Conservation (phyloP, 1,284 basidiomycete genomes). For the Microbotryum lychnidis-dioicae region DNA sequence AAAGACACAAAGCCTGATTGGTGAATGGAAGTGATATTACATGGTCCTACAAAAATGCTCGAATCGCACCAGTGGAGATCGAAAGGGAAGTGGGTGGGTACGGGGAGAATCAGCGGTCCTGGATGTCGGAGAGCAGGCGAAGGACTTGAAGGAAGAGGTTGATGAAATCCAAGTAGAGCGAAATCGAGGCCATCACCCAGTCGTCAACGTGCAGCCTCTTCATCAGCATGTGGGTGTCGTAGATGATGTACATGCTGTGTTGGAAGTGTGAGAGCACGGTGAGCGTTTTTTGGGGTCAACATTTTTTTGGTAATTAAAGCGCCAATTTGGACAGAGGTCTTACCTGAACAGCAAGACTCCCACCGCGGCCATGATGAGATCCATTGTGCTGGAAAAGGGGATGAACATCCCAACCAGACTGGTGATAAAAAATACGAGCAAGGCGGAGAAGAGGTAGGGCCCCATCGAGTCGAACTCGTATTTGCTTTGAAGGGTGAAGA, state of each 20-base stretch:
- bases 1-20: too few relatives aligned
- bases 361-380: conserved; percentile 66
- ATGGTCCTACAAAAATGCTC: too few relatives aligned
- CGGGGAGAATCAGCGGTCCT: conserved; percentile 20
- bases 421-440: conserved; percentile 59
- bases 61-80: too few relatives aligned
- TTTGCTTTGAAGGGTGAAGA: conserved; percentile 61
- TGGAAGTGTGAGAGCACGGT: not conserved
- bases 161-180: conserved; percentile 71
- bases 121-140: conserved; percentile 48
- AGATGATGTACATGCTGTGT: conserved; percentile 43
- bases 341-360: conserved; percentile 62
- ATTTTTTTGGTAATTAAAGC: not conserved
- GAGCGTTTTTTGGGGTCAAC: not conserved
- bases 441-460: conserved; percentile 68
- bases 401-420: conserved; percentile 69
- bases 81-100: too few relatives aligned
- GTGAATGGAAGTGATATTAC: too few relatives aligned
- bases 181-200: conserved; percentile 74
- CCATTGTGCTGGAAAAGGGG: conserved; percentile 65
- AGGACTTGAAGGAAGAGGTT: conserved; percentile 72
- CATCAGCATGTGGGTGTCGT: conserved; percentile 77
- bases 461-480: conserved; percentile 81
- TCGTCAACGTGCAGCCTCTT: conserved; percentile 54
- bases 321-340: not conserved